Evolutionary conservation across 441 rosid genomes (phyloP).

Genomic region (Euphorbia schlechtendalii): DNA sequence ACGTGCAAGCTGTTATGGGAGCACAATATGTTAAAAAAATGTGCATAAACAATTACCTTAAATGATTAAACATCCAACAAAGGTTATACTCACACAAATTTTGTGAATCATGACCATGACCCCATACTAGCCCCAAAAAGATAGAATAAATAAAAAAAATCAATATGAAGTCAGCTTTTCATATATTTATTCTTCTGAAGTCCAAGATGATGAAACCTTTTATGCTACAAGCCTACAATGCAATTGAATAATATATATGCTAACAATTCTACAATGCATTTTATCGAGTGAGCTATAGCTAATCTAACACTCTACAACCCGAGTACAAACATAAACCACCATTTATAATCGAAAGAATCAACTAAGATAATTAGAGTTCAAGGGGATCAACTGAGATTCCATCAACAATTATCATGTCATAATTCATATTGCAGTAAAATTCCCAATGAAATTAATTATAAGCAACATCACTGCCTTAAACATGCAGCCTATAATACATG

Average conservation of each 20-base stretch:
- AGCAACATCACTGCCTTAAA: too few relatives aligned
- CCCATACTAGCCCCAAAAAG: neutral
- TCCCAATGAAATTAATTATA: too few relatives aligned
- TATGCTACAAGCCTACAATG: neutral
- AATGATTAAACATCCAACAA: neutral
- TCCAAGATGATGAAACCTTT: neutral
- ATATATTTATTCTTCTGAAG: neutral
- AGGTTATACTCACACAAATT: neutral
- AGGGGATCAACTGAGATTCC: neutral
- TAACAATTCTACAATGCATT: neutral
- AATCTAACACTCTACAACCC: neutral
- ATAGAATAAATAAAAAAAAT: neutral
- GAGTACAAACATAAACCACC: too few relatives aligned
- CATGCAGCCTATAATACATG: too few relatives aligned
- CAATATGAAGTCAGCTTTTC: neutral
- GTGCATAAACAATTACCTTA: neutral
- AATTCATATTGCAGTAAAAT: neutral
- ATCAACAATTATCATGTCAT: neutral
- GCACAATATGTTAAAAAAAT: conserved; percentile 1
- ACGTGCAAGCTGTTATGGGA: conserved; percentile 65
- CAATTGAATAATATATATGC: too few relatives aligned
- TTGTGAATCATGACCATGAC: neutral
- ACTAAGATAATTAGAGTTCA: neutral
- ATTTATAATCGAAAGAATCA: neutral
- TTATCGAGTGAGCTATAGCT: neutral